Evolutionary conservation across 345 rosid species (phyloP), one percentile per base, ranked within the genome.

Genomic region (Eucalyptus decipiens): DNA sequence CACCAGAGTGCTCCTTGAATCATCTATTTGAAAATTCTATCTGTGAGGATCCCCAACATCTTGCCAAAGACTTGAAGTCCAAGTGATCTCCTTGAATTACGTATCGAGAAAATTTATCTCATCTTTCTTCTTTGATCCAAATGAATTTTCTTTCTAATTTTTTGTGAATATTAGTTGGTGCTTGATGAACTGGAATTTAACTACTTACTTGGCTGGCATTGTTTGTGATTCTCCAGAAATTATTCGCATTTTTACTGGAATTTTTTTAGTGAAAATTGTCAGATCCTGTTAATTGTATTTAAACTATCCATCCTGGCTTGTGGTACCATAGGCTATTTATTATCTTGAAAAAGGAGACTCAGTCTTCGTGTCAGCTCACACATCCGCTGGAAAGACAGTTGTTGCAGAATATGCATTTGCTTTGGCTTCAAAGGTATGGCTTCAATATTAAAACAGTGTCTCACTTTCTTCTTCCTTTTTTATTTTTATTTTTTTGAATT

Each of bases 331-430:
- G 99, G 99, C 99, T 54, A 97, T 97, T 91, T 94, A 94, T 90
- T 95, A 94, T 94, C 90, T 97, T 92, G 99, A 97, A 92, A 97
- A 92, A 89, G 99, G 99, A 60, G 98, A 97, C 76, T 97, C 99
- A 87, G 99, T 97, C 88, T 97, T 97, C 89, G 99, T 97, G 86
- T 97, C 98, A 9, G 99, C 99, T 90, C 99, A 97, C 92, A 97
- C 99, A 88, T 97, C 99, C 88, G 99, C 99, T 34, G 99, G 99
- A 89, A 97, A 97, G 94, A 97, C 99, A 24, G 99, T 97, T 90
- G 98, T 97, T 93, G 99, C 99, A 87, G 99, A 97, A 91, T 97
- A 97, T 92, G 99, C 99, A 86, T 97, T 97, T 90, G 98, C 99
- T 90, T 93, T 97, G 94, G 98, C 98, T 89, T 94, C 99, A 87